Percentiles rank a stretch among this genome's conserved stretches.
These are phyloP conservation scores for Dryas alaskensis DNA, from an alignment of 306 rosid genomes.

Conservation along the genomic window DNA sequence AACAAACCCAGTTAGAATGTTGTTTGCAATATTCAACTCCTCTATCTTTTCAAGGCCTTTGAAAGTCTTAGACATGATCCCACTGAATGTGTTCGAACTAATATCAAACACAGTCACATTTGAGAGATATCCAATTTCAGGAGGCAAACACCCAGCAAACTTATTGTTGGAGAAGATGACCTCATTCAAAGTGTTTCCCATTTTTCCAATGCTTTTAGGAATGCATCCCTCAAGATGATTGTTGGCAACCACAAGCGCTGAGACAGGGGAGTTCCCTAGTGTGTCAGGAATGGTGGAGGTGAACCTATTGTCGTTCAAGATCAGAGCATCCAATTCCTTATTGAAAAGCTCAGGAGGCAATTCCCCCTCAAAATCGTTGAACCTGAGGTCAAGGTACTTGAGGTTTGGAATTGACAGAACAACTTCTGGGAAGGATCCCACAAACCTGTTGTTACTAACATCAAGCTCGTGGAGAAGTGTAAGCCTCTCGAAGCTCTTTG, in stretches of 20 bases:
- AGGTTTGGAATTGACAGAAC: constrained; percentile 25
- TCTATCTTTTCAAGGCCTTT: constrained; percentile 33
- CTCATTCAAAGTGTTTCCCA: constrained; percentile 57
- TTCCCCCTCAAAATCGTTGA: constrained; percentile 29
- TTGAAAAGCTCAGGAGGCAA: constrained; percentile 28
- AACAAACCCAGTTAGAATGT: constrained; percentile 61
- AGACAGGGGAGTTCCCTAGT: constrained; percentile 48
- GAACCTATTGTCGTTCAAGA: constrained; percentile 63
- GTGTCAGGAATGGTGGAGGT: constrained; percentile 50
- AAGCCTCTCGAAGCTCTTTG: constrained; percentile 21
- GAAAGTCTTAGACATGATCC: constrained; percentile 45
- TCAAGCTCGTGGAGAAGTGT: constrained; percentile 29
- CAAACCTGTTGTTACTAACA: constrained; percentile 32
- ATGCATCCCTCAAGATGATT: constrained; percentile 56
- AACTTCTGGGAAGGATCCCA: constrained; percentile 29
- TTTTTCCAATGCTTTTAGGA: constrained; percentile 53
- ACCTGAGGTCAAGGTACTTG: constrained; percentile 27
- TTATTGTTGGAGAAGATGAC: constrained; percentile 39
- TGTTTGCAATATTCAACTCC: constrained; percentile 38
- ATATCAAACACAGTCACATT: constrained; percentile 39
- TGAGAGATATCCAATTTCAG: constrained; percentile 44
- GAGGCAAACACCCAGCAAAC: constrained; percentile 60
- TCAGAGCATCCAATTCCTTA: constrained; percentile 47
- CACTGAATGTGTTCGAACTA: constrained; percentile 44
- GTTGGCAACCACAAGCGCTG: constrained; percentile 53